Conservation (phyloP, 2,329 filamentous ascomycete genomes). For the Beauveria sp. region DNA sequence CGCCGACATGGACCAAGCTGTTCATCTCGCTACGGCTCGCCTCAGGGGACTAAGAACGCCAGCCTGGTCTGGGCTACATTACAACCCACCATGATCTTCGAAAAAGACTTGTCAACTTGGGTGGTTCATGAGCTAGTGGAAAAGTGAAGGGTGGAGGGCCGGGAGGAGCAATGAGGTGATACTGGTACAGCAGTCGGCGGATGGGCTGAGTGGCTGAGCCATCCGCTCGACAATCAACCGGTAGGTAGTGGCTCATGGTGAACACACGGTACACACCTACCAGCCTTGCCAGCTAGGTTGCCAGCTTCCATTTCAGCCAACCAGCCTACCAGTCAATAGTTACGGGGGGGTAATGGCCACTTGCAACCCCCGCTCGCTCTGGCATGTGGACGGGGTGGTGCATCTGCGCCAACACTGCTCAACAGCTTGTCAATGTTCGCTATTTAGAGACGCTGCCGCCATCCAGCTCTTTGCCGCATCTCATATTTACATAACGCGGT, state of each 20-base stretch:
- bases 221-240: background rate
- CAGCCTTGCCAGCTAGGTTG: no score
- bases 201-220: background rate
- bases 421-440: background rate
- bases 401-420: background rate
- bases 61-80: background rate
- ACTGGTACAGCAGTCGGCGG: background rate
- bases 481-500: background rate
- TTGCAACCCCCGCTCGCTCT: background rate
- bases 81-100: background rate
- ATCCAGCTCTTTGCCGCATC: background rate
- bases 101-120: conserved; percentile 4
- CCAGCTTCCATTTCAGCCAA: no score
- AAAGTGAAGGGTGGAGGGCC: background rate
- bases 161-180: background rate
- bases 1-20: background rate
- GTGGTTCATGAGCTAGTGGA: background rate
- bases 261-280: background rate
- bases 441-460: no score
- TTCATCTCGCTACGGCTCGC: conserved; percentile 4
- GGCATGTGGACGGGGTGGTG: background rate
- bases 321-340: no score
- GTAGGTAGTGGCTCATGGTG: background rate
- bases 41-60: background rate
- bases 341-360: background rate